These are phyloP conservation scores for Blastobotrys serpentis DNA, from an alignment of 1,139 yeast species.

Conservation along the genomic window DNA sequence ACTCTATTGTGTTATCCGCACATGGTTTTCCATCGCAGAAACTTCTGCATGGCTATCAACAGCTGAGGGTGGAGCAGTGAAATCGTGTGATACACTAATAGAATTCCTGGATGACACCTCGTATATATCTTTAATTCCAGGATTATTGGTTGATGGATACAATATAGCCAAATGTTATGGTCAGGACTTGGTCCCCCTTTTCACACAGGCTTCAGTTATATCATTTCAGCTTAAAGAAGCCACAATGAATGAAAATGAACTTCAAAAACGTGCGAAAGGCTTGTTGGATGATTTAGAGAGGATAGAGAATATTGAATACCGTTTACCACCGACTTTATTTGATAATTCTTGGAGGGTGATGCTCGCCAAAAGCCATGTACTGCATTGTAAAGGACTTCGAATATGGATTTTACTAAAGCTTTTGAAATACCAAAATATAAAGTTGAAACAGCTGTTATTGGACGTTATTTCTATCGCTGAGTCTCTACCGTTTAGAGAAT, in stretches of 20 bases:
- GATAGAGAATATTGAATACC: neutral
- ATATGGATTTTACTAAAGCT: neutral
- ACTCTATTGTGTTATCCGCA: constrained; percentile 19
- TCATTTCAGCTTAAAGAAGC: constrained; percentile 11
- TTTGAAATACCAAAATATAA: neutral
- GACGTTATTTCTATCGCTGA: neutral
- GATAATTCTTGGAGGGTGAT: constrained; percentile 1
- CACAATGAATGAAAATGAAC: constrained; percentile 3
- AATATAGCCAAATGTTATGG: constrained; percentile 24
- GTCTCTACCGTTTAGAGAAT: constrained; percentile 20
- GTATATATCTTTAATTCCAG: constrained; percentile 16
- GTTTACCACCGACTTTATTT: neutral
- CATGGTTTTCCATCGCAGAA: constrained; percentile 27
- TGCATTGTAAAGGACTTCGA: constrained; percentile 4
- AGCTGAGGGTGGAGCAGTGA: constrained; percentile 24
- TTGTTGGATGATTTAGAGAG: neutral
- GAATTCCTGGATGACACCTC: constrained; percentile 20
- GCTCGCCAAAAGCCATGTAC: constrained; percentile 1
- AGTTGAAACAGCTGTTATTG: neutral
- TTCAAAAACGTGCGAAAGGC: neutral
- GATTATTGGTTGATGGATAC: constrained; percentile 23
- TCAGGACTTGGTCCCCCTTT: constrained; percentile 21
- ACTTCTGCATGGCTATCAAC: constrained; percentile 26
- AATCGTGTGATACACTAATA: constrained; percentile 12
- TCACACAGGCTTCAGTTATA: constrained; percentile 16